phyloP scores from a whole-genome alignment of 2,329 filamentous ascomycete genomes.

The Xylaria arbuscula region DNA sequence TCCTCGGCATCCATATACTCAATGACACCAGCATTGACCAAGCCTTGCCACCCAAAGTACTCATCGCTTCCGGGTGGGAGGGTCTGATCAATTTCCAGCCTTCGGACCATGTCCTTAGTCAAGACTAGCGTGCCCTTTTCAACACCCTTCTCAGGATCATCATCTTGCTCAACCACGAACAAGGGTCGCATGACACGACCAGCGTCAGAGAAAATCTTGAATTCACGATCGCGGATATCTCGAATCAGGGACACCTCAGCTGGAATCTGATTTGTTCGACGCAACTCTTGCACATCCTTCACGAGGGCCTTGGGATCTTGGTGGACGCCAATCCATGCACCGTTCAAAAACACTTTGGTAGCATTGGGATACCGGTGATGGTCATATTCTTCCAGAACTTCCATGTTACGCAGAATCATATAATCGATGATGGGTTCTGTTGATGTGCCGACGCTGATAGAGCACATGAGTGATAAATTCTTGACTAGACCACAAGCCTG shows the following conservation, averaged over 20 bases:
- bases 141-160: constrained; percentile 71
- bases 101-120: constrained; percentile 81
- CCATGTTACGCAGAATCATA: constrained; percentile 96
- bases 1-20: constrained; percentile 98
- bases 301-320: constrained; percentile 89
- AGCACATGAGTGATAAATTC: constrained; percentile 97
- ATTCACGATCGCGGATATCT: constrained; percentile 96
- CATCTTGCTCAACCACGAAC: constrained; percentile 92
- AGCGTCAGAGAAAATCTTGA: constrained; percentile 98
- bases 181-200: constrained; percentile 93
- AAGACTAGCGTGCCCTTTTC: constrained; percentile 79
- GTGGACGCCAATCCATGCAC: constrained; percentile 97
- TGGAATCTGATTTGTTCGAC: constrained; percentile 84
- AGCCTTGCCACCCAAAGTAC: constrained; percentile 87
- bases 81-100: constrained; percentile 78
- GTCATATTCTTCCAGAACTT: constrained; percentile 95
- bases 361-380: constrained; percentile 86
- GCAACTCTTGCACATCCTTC: constrained; percentile 78
- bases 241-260: constrained; percentile 94
- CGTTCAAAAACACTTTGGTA: constrained; percentile 98
- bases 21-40: constrained; percentile 85
- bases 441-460: constrained; percentile 93
- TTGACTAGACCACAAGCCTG: constrained; percentile 99
- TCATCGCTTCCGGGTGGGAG: constrained; percentile 68
- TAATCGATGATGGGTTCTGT: constrained; percentile 92